Base-by-base conservation (phyloP, 2,329 filamentous ascomycete genomes). In the Epicoccum sorghinum region DNA sequence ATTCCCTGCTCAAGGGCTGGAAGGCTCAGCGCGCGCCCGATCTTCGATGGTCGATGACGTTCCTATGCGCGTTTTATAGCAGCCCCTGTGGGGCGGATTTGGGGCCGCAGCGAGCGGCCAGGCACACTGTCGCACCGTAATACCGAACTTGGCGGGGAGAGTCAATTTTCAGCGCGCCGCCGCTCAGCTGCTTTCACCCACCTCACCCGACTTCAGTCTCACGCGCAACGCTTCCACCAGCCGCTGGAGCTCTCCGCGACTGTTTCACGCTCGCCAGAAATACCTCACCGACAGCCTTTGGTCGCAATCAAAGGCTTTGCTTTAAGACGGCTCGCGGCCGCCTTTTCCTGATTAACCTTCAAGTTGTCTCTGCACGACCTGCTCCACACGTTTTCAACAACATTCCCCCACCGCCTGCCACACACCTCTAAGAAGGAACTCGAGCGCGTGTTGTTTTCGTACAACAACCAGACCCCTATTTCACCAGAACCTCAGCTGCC, bases 401-500 rank as follows among this genome's bases (percentile, higher is more conserved):
- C 74, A 73, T 79, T 36, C 79, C 79, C 29, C 77, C 78, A 55
- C 78, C 77, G 59, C 65, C 69, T 68, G 64, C 64, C 76, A 60
- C 61, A 62, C 69, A 64, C 67, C 46, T 66, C 72, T 59, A 64
- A 64, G 56, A 60, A 66, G 51, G 69, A 76, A 30, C 67, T 76
- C 58, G 73, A 78, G 64, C 70, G 72, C 68, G 63, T 75, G 68
- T 68, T 81, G 66, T 77, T 80, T 61, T 69, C 70, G 66, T 72
- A 75, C 65, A 69, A 72, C 70, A 73, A 73, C 70, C 67, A 66
- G 64, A 75, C 74, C 65, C 83, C 82, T 77, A 83, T 80, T 75
- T 80, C 84, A 77, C 79, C 84, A 79, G 79, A 80, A 78, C 80
- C 82, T 85, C 89, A 96, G 91, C 93, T 98, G 95, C 95, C 95